Evolutionary conservation across 768 basidiomycete species (phyloP).

Genomic region (Lactifluus echinatus): DNA sequence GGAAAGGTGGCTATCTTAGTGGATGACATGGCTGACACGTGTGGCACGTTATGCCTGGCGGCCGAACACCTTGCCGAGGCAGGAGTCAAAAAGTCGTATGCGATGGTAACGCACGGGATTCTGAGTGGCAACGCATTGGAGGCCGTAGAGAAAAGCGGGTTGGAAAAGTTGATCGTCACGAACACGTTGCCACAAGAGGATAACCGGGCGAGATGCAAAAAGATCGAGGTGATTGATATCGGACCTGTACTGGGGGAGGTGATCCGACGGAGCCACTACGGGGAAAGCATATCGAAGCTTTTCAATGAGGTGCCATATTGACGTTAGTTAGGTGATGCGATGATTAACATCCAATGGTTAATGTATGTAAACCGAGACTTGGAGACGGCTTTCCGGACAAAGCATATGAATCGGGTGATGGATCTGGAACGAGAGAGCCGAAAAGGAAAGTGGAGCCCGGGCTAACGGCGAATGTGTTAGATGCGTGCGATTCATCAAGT

Average conservation of each 20-base stretch:
- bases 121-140: constrained; percentile 83
- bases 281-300: constrained; percentile 85
- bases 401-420: neutral
- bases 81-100: constrained; percentile 78
- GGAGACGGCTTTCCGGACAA: neutral
- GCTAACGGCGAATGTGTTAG: neutral
- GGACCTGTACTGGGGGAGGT: constrained; percentile 93
- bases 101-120: constrained; percentile 95
- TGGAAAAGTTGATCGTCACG: constrained; percentile 95
- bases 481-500: constrained; percentile 7
- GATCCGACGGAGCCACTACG: constrained; percentile 92
- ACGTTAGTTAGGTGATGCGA: constrained; percentile 16
- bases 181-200: constrained; percentile 90
- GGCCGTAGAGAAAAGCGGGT: constrained; percentile 57
- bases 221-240: constrained; percentile 92
- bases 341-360: neutral
- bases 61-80: constrained; percentile 84
- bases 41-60: constrained; percentile 88
- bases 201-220: constrained; percentile 61
- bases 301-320: constrained; percentile 88
- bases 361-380: neutral
- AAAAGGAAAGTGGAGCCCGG: neutral
- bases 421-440: neutral
- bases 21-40: constrained; percentile 98
- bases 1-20: constrained; percentile 92